Percentiles rank a stretch among this genome's conserved stretches.
Evolutionary conservation across 768 basidiomycete species (phyloP).

Genomic region (Suillus decipiens): DNA sequence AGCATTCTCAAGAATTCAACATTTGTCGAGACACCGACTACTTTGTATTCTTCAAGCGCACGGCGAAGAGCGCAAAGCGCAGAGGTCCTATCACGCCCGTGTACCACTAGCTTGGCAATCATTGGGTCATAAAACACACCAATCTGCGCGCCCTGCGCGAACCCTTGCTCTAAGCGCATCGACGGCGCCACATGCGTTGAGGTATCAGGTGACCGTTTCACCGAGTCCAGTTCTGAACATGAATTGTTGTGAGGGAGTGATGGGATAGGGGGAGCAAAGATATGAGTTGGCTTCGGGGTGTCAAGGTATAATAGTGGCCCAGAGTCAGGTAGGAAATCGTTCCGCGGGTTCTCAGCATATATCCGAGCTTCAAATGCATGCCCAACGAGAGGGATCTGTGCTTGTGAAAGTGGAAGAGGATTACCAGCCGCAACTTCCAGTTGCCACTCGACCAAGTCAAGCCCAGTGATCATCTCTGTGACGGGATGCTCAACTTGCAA

Average conservation of each 20-base stretch:
- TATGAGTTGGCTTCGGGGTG: constrained; percentile 72
- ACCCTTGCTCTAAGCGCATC: constrained; percentile 89
- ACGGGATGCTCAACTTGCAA: constrained; percentile 91
- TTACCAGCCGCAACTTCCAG: constrained; percentile 91
- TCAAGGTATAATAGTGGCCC: constrained; percentile 80
- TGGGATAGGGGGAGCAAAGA: constrained; percentile 53
- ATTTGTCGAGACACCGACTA: constrained; percentile 91
- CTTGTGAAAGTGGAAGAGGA: constrained; percentile 74
- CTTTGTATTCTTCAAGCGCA: constrained; percentile 85
- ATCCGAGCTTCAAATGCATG: constrained; percentile 96
- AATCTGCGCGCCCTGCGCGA: constrained; percentile 75
- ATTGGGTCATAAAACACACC: constrained; percentile 91
- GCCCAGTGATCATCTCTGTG: constrained; percentile 92
- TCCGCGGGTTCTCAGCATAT: constrained; percentile 93
- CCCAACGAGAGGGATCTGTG: constrained; percentile 80
- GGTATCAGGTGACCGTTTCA: constrained; percentile 22
- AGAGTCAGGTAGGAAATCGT: constrained; percentile 91
- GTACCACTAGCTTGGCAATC: constrained; percentile 91
- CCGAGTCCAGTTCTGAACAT: constrained; percentile 15
- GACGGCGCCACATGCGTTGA: constrained; percentile 47
- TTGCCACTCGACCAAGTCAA: constrained; percentile 96
- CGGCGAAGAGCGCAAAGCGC: constrained; percentile 79
- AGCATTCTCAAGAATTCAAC: constrained; percentile 83
- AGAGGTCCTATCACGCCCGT: constrained; percentile 81
- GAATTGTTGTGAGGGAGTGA: constrained; percentile 9